Evolutionary conservation across 192 early-diverging fungal genomes (phyloP).

Genomic region (Entomortierella beljakovae): DNA sequence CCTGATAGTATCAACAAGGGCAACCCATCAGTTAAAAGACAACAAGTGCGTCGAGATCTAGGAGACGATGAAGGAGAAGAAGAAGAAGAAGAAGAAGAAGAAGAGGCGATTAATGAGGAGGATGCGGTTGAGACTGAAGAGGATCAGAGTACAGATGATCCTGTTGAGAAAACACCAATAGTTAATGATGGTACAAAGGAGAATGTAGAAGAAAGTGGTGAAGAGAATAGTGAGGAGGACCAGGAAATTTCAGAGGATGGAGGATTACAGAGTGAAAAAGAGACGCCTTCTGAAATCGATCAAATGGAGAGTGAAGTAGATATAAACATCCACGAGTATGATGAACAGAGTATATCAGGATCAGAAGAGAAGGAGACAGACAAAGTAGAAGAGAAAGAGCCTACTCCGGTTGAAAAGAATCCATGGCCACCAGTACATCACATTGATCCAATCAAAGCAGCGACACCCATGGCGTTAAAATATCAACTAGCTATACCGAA

Average conservation of each 20-base stretch:
- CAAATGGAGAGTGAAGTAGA: conserved; percentile 9
- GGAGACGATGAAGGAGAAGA: conserved; percentile 5
- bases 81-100: not conserved
- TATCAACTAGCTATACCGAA: not conserved
- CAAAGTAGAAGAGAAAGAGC: not conserved
- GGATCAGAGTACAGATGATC: not conserved
- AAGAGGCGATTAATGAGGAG: not conserved
- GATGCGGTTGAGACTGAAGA: not conserved
- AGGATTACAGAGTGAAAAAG: conserved; percentile 1
- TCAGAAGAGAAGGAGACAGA: not conserved
- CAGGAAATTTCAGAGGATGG: not conserved
- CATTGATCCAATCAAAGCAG: no score
- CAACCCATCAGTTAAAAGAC: not conserved
- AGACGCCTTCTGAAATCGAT: not conserved
- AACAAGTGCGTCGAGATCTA: not conserved
- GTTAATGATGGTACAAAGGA: not conserved
- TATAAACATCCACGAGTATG: conserved; percentile 46
- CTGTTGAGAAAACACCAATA: not conserved
- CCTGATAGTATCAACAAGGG: not conserved
- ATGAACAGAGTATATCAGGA: conserved; percentile 1
- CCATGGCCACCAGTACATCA: not conserved
- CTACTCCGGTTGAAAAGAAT: not conserved
- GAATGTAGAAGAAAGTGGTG: not conserved
- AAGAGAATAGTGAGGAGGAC: not conserved
- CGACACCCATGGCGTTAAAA: not conserved